These are phyloP conservation scores for Eimeria maxima DNA, from an alignment of 169 alveolate species.

Conservation along the genomic window DNA sequence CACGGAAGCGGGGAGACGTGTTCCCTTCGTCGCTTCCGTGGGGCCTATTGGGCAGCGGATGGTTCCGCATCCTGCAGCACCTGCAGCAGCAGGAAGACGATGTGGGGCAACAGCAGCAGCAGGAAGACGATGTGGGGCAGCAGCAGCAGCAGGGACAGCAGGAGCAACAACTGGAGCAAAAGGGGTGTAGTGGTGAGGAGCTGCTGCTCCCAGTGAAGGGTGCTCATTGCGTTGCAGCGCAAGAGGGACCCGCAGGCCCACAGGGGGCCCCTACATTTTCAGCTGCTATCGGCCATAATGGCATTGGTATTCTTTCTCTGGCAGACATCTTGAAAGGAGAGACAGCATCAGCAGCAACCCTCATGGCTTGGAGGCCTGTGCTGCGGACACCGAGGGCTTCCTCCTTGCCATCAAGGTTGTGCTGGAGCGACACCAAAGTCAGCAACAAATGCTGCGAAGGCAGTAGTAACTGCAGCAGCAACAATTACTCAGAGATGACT, in stretches of 20 bases:
- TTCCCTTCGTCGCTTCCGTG: not conserved
- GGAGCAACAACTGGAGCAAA: too few species aligned
- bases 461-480: not conserved
- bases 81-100: slow-evolving; percentile 26
- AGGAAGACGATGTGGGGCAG: too few species aligned
- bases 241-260: too few species aligned
- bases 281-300: too few species aligned
- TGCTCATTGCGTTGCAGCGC: not conserved
- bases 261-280: too few species aligned
- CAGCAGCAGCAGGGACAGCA: too few species aligned
- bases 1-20: not conserved
- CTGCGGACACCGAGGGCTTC: slow-evolving; percentile 35
- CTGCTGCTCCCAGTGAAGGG: not conserved
- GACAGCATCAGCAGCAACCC: slow-evolving; percentile 34
- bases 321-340: not conserved
- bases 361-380: slow-evolving; percentile 25
- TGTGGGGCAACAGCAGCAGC: not conserved
- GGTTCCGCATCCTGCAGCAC: not conserved
- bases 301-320: not conserved
- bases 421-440: not conserved
- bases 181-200: not conserved
- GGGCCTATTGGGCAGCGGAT: slow-evolving; percentile 25
- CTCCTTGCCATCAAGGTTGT: not conserved
- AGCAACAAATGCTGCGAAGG: not conserved
- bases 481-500: too few species aligned